Conservation (phyloP, 2,329 filamentous ascomycete genomes). For the Magnaporthiopsis rhizophila region DNA sequence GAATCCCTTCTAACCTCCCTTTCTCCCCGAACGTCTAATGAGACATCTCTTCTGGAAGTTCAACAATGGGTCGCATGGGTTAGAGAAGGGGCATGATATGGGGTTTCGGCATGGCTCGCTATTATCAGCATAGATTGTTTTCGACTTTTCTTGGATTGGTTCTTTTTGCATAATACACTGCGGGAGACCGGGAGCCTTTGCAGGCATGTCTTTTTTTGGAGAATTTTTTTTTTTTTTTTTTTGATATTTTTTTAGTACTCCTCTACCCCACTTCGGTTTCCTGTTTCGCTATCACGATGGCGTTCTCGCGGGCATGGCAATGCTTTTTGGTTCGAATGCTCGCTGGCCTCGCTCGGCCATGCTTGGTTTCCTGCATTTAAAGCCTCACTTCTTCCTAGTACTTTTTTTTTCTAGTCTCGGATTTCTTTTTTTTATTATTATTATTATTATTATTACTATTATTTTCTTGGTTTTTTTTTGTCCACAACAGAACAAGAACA, state of each 20-base stretch:
- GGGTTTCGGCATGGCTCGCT: not conserved
- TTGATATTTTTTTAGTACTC: not conserved
- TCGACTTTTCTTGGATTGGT: not conserved
- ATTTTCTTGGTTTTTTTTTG: not conserved
- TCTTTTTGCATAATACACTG: not conserved
- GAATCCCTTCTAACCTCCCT: not conserved
- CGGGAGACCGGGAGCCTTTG: not conserved
- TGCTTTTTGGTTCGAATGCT: not conserved
- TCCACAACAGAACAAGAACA: not conserved
- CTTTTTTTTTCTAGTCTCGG: not conserved
- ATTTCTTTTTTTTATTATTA: not conserved
- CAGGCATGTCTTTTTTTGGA: not conserved
- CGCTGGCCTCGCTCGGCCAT: not conserved
- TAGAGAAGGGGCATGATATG: not conserved
- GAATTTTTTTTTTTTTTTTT: not conserved
- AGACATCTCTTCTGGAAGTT: not conserved
- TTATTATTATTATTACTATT: not conserved
- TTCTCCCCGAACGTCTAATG: not conserved
- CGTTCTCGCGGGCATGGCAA: not conserved
- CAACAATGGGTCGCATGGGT: not conserved
- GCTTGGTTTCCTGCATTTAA: not conserved
- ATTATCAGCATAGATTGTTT: not conserved
- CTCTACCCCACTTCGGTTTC: not conserved
- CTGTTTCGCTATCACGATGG: not conserved
- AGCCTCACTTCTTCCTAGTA: not conserved